Evolutionary conservation across 2,329 filamentous ascomycete genomes (phyloP), one percentile per base, ranked within the genome.

Genomic region (Colletotrichum incanum): DNA sequence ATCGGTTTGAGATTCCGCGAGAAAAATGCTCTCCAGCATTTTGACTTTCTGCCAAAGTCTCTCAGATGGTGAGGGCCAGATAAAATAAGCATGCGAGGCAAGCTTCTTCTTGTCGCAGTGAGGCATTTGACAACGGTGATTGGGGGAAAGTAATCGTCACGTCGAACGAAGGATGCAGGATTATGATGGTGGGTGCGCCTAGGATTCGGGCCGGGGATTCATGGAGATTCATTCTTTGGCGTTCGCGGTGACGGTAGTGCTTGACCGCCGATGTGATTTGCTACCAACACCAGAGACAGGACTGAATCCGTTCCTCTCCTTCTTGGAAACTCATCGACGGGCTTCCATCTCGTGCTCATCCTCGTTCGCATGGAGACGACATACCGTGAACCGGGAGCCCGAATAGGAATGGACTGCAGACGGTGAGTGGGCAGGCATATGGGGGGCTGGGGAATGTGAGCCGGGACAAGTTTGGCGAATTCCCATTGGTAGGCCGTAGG

Each of bases 41-140:
- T 71, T 68, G 69, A 59, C 64, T 58, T 68, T 64, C 37, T 63
- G 49, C 34, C 49, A 34, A 41, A 39, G 14, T 26, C 37, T 50
- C n/a, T 26, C 34, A 39, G 45, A 20, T 16, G 23, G 34, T 45
- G 50, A 55, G 20, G 34, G 50, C 54, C 52, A 56, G 65, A 64
- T 41, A 54, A 58, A 59, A 59, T 52, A 41, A 60, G 59, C 65
- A 60, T 50, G 26, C 55, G 45, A 47, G 39, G 56, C 65, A 63
- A 55, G 52, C 59, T 54, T 72, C 54, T 68, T 64, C 65, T 43
- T 60, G 65, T 31, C 31, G 39, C 52, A 54, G 59, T 64, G 65
- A 72, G 59, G 58, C 65, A 72, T 64, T 72, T 64, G 65, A 8
- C 28, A 45, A 64, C 41, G 52, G 18, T 72, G 69, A 72, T 72